These are phyloP conservation scores for Cyphellophora europaea DNA, from an alignment of 2,329 filamentous ascomycete genomes.

Conservation along the genomic window DNA sequence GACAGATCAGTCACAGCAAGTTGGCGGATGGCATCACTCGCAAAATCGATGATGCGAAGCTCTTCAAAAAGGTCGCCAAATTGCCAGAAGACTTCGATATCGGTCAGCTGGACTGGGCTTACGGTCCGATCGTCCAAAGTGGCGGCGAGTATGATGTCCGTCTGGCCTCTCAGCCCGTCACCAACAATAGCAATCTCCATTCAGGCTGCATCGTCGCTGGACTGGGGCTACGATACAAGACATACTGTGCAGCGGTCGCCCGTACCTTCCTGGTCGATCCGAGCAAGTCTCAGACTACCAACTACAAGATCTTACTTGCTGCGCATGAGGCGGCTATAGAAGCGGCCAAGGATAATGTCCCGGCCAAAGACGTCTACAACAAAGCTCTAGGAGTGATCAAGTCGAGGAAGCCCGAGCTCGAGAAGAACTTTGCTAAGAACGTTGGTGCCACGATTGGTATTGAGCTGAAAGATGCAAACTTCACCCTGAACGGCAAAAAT, in stretches of 20 bases:
- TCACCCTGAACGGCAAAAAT: conserved; percentile 83
- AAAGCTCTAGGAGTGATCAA: conserved; percentile 75
- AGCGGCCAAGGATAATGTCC: conserved; percentile 76
- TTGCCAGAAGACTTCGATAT: conserved; percentile 80
- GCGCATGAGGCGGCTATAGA: conserved; percentile 87
- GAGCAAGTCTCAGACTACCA: conserved; percentile 88
- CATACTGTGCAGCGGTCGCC: conserved; percentile 85
- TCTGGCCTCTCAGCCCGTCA: conserved; percentile 67
- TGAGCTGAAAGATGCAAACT: conserved; percentile 74
- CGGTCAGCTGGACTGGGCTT: conserved; percentile 84
- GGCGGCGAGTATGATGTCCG: conserved; percentile 91
- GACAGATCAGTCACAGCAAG: conserved; percentile 85
- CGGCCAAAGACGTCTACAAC: conserved; percentile 81
- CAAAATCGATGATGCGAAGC: conserved; percentile 88
- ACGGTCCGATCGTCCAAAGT: conserved; percentile 85
- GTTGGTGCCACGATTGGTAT: conserved; percentile 89
- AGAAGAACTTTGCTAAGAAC: conserved; percentile 89
- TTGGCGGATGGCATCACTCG: conserved; percentile 80
- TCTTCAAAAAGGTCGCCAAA: conserved; percentile 77
- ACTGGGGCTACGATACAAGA: conserved; percentile 88
- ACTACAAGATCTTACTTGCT: conserved; percentile 78
- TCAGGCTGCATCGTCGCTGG: conserved; percentile 89
- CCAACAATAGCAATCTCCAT: conserved; percentile 65
- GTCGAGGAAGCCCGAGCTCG: conserved; percentile 86
- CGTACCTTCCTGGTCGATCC: conserved; percentile 95